phyloP scores from a whole-genome alignment of 2,329 filamentous ascomycete genomes.

The Ophiostoma montium region DNA sequence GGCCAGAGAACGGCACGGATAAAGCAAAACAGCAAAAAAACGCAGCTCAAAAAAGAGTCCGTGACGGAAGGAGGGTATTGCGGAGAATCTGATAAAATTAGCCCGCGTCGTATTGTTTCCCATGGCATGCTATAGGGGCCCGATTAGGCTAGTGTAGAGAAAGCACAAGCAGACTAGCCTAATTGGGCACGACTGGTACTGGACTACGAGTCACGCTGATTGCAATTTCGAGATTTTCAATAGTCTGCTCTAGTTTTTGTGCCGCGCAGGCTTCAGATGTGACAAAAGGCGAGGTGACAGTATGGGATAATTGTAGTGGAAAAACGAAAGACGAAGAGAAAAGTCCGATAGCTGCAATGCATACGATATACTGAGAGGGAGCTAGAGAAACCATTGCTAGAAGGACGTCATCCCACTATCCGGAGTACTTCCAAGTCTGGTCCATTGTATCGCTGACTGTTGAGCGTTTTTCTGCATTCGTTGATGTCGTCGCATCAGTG shows the following conservation, averaged over 20 bases:
- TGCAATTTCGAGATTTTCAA: neutral
- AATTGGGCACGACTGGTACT: neutral
- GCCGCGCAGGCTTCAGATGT: neutral
- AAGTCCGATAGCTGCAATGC: neutral
- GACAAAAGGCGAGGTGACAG: neutral
- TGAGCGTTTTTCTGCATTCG: too few relatives aligned
- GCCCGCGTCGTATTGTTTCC: neutral
- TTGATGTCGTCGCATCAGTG: too few relatives aligned
- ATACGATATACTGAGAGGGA: neutral
- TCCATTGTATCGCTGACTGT: too few relatives aligned
- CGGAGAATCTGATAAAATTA: slow-evolving; percentile 1
- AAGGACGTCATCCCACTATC: too few relatives aligned
- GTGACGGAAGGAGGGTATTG: neutral
- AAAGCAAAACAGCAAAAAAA: too few relatives aligned
- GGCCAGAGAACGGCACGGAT: too few relatives aligned
- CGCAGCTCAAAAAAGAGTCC: neutral
- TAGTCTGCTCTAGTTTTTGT: neutral
- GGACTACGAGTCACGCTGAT: neutral
- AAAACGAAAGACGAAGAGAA: neutral
- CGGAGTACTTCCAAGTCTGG: too few relatives aligned
- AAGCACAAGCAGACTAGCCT: neutral
- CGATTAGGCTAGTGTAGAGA: neutral
- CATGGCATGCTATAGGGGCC: neutral
- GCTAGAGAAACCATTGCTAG: neutral
- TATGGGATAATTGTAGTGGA: neutral